Conservation (phyloP, 176 grass and related monocot genomes). For the Triticum turgidum region DNA sequence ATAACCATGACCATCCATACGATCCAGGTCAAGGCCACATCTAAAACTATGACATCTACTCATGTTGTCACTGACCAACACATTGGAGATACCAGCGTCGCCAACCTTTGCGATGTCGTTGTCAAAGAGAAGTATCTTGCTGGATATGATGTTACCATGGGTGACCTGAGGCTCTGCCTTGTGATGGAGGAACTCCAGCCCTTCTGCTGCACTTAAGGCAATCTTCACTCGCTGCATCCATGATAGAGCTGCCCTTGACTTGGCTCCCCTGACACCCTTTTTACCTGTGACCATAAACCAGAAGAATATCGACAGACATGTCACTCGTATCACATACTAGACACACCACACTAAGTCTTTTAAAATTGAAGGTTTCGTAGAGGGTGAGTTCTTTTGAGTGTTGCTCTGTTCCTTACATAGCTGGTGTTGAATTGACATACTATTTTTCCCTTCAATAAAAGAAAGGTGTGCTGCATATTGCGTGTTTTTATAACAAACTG, state of each 20-base stretch:
- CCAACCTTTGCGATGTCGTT: constrained; percentile 50
- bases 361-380: too few relatives aligned
- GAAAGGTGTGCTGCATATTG: too few relatives aligned
- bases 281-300: constrained; percentile 36
- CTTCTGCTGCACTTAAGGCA: constrained; percentile 51
- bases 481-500: too few relatives aligned
- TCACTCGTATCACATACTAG: too few relatives aligned
- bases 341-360: too few relatives aligned
- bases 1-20: too few relatives aligned
- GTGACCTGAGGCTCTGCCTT: constrained; percentile 61
- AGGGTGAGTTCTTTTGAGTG: too few relatives aligned
- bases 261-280: not conserved
- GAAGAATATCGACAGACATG: not conserved
- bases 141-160: constrained; percentile 79
- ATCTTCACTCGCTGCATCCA: constrained; percentile 62
- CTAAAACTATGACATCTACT: too few relatives aligned
- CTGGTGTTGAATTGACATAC: too few relatives aligned
- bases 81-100: constrained; percentile 50
- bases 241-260: constrained; percentile 53
- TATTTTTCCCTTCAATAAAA: too few relatives aligned
- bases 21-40: constrained; percentile 35
- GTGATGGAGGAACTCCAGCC: constrained; percentile 75
- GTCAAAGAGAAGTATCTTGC: constrained; percentile 78
- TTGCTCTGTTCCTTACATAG: too few relatives aligned
- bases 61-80: not conserved